phyloP scores from a whole-genome alignment of 179 eudicot genomes.

The Spinacia oleracea region DNA sequence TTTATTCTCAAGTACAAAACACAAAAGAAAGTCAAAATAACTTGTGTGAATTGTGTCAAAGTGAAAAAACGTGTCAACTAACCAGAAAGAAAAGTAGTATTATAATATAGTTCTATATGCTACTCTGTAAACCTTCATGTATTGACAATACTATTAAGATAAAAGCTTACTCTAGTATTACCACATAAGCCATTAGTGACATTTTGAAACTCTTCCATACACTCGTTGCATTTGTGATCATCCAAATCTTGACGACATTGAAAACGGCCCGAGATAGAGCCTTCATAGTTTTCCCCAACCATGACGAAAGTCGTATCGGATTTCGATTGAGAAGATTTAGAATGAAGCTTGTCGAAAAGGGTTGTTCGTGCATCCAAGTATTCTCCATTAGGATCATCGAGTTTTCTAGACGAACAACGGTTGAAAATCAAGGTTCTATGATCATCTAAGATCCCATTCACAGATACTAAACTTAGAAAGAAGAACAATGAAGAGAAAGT shows the following conservation, averaged over 20 bases:
- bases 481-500: neutral
- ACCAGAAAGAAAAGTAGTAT: no score
- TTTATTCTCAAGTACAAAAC: no score
- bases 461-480: neutral
- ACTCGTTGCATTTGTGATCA: slow-evolving; percentile 35
- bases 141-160: neutral
- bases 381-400: slow-evolving; percentile 8
- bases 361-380: slow-evolving; percentile 22
- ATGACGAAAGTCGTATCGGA: slow-evolving; percentile 33
- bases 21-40: no score
- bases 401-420: slow-evolving; percentile 34
- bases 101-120: no score
- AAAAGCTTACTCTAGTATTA: neutral
- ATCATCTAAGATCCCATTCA: slow-evolving; percentile 6
- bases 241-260: slow-evolving; percentile 51
- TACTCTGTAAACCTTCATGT: no score
- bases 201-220: slow-evolving; percentile 30
- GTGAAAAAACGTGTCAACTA: no score
- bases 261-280: slow-evolving; percentile 47
- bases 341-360: slow-evolving; percentile 37
- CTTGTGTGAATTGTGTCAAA: no score
- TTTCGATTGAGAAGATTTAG: slow-evolving; percentile 36
- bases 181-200: slow-evolving; percentile 35
- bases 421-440: slow-evolving; percentile 43
- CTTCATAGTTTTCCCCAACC: slow-evolving; percentile 19